Conservation (phyloP, 768 basidiomycete species). For the Hygrophorus russula region DNA sequence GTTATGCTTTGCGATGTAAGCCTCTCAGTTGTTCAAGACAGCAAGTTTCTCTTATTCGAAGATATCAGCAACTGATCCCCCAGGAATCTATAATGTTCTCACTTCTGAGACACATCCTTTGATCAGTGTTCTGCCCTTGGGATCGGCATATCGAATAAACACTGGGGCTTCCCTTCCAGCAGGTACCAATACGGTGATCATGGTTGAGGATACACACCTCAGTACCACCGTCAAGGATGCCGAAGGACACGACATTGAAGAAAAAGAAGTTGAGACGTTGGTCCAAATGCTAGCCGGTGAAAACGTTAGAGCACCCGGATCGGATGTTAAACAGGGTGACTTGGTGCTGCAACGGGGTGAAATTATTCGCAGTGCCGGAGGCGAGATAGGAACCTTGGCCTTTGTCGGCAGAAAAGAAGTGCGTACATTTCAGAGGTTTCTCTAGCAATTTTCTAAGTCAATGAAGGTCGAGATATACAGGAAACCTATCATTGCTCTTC, state of each 20-base stretch:
- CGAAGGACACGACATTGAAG: conserved; percentile 34
- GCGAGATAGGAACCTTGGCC: conserved; percentile 73
- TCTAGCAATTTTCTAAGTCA: neutral
- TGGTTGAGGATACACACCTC: conserved; percentile 87
- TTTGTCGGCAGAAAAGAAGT: conserved; percentile 73
- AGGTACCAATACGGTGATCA: conserved; percentile 72
- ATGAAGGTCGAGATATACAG: conserved; percentile 54
- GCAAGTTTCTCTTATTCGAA: neutral
- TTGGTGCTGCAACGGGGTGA: conserved; percentile 54
- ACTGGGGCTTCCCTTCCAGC: conserved; percentile 75
- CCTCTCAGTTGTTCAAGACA: neutral
- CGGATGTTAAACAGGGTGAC: conserved; percentile 61
- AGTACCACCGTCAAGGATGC: conserved; percentile 35
- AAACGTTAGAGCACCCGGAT: conserved; percentile 64
- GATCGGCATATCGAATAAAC: conserved; percentile 66
- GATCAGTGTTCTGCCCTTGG: conserved; percentile 33
- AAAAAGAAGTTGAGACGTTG: conserved; percentile 58
- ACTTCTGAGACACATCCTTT: conserved; percentile 43
- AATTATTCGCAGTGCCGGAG: conserved; percentile 52
- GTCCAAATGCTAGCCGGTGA: conserved; percentile 51
- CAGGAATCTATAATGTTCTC: conserved; percentile 58
- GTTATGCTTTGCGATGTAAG: conserved; percentile 72
- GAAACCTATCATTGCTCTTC: conserved; percentile 66
- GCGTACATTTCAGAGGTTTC: conserved; percentile 7
- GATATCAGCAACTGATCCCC: conserved; percentile 43